Percentiles rank a stretch among this genome's conserved stretches.
phyloP scores from a whole-genome alignment of 2,329 filamentous ascomycete genomes.

The Phyllosticta ampelicida region DNA sequence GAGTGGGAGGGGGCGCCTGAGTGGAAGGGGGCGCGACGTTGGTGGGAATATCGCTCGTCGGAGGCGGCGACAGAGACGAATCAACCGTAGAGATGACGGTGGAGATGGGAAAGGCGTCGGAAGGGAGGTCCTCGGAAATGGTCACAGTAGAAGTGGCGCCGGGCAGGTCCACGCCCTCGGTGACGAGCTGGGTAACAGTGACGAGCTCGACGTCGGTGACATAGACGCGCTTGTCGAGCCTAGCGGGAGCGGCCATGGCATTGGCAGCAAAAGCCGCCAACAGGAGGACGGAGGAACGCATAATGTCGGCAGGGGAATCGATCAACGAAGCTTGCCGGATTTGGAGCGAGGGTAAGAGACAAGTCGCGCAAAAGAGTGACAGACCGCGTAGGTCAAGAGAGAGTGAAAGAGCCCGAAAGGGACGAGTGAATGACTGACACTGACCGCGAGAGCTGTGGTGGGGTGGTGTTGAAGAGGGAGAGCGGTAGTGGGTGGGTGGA shows the following conservation, averaged over 20 bases:
- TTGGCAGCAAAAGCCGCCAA: constrained; percentile 8
- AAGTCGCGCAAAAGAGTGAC: neutral
- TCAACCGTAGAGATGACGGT: neutral
- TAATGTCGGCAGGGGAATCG: constrained; percentile 1
- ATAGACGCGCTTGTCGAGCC: constrained; percentile 3
- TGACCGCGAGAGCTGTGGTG: constrained; percentile 1
- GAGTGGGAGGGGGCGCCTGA: neutral
- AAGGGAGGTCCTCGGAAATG: neutral
- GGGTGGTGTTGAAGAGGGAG: constrained; percentile 1
- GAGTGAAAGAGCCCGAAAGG: constrained; percentile 5
- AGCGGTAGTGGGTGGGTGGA: neutral
- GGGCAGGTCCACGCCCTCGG: neutral
- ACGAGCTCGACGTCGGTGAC: constrained; percentile 9
- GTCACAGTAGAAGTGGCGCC: neutral
- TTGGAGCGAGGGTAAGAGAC: constrained; percentile 2
- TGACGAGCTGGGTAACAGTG: constrained; percentile 9
- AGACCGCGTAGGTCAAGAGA: constrained; percentile 2
- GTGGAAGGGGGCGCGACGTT: neutral
- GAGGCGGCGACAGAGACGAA: neutral
- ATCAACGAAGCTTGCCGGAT: constrained; percentile 2
- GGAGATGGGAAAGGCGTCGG: neutral
- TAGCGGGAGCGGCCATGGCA: constrained; percentile 11
- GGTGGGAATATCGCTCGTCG: too few species aligned
- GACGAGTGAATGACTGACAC: constrained; percentile 3
- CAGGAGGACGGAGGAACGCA: constrained; percentile 9